Base-by-base conservation (phyloP, 73 alveolate species). In the Symbiodinium pilosum region DNA sequence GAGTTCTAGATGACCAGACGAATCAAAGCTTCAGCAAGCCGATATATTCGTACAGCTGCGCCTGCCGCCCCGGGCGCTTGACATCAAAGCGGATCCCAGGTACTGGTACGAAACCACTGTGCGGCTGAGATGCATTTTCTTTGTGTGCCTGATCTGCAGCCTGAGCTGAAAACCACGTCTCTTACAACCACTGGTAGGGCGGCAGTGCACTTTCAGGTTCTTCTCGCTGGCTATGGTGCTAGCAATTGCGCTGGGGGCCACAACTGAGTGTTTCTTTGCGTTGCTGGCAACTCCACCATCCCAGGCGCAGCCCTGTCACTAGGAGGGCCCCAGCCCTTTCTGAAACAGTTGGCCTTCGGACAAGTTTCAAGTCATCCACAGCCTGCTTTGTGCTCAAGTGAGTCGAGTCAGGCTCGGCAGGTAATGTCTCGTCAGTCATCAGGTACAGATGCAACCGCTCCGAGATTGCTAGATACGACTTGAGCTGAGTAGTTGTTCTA, bases 81-180 rank as follows among this genome's bases (percentile, higher is more conserved):
- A n/a, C n/a, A n/a, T n/a, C n/a, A n/a, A n/a, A n/a, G n/a, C n/a
- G 73, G 73, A 26, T 30, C 26, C 38, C 4, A 91, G 96, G 96
- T 83, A 91, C 51, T 91, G 96, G 96, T 91, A 91, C 32, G 96
- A 91, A 83, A 91, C 96, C 51, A 91, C 96, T 20, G 47, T 68
- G 52, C 96, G 96, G 38, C 77, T 91, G 36, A 84, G 96, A 30
- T 91, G 96, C 24, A 83, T 91, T 11, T 91, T 91, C 77, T 91
- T 56, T 12, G 96, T 91, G 96, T 30, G n/a, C 73, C 71, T 42
- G 43, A 6, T 83, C n/a, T 38, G 95, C 86, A 87, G 32, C 4
- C 20, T 6, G 34, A 8, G n/a, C n/a, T n/a, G n/a, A 47, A 47
- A 14, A 47, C 59, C 59, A 47, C 21, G 14, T 9, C 21, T 47